These are phyloP conservation scores for Geotrichum klebahnii DNA, from an alignment of 1,139 yeast species.

Conservation along the genomic window DNA sequence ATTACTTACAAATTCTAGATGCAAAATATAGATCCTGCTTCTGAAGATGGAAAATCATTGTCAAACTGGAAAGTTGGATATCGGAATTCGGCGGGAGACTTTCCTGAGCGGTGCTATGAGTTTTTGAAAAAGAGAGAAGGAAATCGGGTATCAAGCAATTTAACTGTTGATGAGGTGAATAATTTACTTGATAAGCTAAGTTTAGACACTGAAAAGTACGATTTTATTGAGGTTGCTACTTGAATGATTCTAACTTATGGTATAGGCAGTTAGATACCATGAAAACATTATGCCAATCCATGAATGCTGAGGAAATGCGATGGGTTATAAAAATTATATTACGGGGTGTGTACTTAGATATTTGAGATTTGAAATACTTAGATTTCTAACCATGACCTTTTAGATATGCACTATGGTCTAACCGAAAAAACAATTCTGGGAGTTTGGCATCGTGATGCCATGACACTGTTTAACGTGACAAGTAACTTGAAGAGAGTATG, in stretches of 20 bases:
- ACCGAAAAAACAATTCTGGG: constrained; percentile 58
- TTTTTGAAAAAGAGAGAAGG: constrained; percentile 43
- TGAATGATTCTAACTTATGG: constrained; percentile 17
- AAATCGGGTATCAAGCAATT: constrained; percentile 35
- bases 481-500: constrained; percentile 61
- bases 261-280: constrained; percentile 43
- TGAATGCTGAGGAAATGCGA: constrained; percentile 62
- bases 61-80: constrained; percentile 45
- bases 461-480: constrained; percentile 60
- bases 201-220: constrained; percentile 13
- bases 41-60: constrained; percentile 48
- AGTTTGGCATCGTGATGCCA: constrained; percentile 82
- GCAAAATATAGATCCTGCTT: constrained; percentile 49
- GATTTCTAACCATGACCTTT: neutral
- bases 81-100: constrained; percentile 40
- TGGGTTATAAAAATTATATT: constrained; percentile 68
- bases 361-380: neutral
- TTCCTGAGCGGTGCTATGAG: constrained; percentile 42
- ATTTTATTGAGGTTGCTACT: neutral
- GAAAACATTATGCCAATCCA: constrained; percentile 48
- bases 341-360: constrained; percentile 43
- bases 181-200: constrained; percentile 50
- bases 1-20: constrained; percentile 38
- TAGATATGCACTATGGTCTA: constrained; percentile 45
- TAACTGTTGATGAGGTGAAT: constrained; percentile 59